Percentiles rank a stretch among this genome's conserved stretches.
Conservation (phyloP, 1,284 basidiomycete species). For the Ganoderma lucidum region DNA sequence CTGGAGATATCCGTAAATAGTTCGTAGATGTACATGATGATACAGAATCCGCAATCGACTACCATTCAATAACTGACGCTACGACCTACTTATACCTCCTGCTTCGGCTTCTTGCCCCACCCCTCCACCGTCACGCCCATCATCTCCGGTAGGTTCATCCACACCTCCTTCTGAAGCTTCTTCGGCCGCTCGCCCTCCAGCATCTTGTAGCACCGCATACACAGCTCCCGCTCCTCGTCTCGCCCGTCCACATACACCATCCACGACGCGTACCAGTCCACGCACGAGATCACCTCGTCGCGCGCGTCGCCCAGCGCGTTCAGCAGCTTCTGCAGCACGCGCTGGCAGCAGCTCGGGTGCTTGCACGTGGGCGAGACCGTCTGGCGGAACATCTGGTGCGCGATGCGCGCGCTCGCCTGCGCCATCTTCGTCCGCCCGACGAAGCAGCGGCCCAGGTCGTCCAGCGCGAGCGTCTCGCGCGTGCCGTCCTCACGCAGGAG, state of each 20-base stretch:
- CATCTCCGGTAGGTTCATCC: constrained; percentile 28
- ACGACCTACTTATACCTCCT: constrained; percentile 12
- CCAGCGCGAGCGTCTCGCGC: constrained; percentile 24
- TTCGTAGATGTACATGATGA: too few species aligned
- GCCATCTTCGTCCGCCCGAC: constrained; percentile 30
- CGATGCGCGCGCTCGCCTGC: constrained; percentile 32
- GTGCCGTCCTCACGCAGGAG: constrained; percentile 25
- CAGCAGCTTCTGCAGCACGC: constrained; percentile 32
- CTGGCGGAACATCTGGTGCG: constrained; percentile 32
- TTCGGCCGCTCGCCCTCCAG: constrained; percentile 29
- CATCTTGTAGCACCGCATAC: constrained; percentile 31
- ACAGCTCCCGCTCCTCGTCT: constrained; percentile 30
- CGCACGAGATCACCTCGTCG: constrained; percentile 32
- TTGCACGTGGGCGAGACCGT: constrained; percentile 23
- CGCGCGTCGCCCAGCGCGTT: constrained; percentile 39
- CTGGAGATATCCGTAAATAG: too few species aligned
- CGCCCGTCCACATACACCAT: constrained; percentile 28
- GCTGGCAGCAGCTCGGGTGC: constrained; percentile 25
- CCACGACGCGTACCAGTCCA: constrained; percentile 33
- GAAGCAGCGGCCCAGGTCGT: constrained; percentile 33
- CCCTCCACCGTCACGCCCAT: constrained; percentile 24
- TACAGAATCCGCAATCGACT: not conserved
- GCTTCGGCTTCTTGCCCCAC: constrained; percentile 15
- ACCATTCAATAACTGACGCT: not conserved
- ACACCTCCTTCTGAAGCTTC: constrained; percentile 30